Base-by-base conservation (phyloP, 1,284 basidiomycete genomes). In the Cryptococcus depauperatus region DNA sequence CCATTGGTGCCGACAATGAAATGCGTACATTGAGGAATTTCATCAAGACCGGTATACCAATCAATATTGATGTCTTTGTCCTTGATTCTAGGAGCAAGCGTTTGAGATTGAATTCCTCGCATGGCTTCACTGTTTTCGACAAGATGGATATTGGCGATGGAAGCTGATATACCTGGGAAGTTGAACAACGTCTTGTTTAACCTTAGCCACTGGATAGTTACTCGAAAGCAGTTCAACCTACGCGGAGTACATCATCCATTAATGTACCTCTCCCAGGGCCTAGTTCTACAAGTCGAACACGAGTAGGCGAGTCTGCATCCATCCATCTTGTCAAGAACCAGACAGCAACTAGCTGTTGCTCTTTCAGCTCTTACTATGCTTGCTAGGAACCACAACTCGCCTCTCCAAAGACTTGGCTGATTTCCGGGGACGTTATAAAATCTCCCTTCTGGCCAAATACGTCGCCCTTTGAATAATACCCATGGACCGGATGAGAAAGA, bases 401-500 rank as follows among this genome's bases (percentile, higher is more conserved):
- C 80, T 99, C 93, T 52, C 95, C 95, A 68, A 98, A 98, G 0
- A 90, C 80, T 67, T 97, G 92, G 57, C 82, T 87, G 44, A 99
- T 96, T 66, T 99, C 95, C 2, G 95, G 95, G 53, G 85, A 90
- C 1, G 95, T 99, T 32, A 89, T 84, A 61, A 98, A 99, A 72
- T 99, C 95, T 3, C 95, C 95, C 28, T 77, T 75, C 0, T 79
- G 59, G 9, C 95, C 95, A 59, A 98, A 87, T 3, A 97, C 83
- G 32, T 81, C 76, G 48, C 79, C 74, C 45, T 83, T 66, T 2
- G 83, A 85, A 72, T 96, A 95, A 70, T 96, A 96, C 1, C 91
- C 91, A 48, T 86, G 74, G 0, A 78, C 82, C 1, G 90, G 88
- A 69, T 95, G 89, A 0, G 82, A 78, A 3, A 95, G 77, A 58